These are phyloP conservation scores for Farysia itapuensis DNA, from an alignment of 1,284 basidiomycete genomes.

Conservation along the genomic window DNA sequence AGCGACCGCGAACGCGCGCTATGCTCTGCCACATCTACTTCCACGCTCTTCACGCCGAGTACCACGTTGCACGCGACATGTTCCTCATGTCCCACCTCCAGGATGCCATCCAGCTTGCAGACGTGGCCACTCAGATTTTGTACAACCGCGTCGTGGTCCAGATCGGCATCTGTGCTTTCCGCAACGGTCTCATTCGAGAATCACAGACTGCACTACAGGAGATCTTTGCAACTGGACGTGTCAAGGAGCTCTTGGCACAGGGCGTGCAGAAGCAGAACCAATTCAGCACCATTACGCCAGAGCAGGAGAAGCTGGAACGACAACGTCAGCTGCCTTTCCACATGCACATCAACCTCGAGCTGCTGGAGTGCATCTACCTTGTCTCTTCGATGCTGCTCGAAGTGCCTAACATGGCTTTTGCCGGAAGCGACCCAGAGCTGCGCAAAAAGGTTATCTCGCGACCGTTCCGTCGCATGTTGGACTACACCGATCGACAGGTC, in stretches of 20 bases:
- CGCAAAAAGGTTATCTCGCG: slow-evolving; percentile 80
- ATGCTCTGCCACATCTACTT: slow-evolving; percentile 94
- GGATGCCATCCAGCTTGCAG: slow-evolving; percentile 90
- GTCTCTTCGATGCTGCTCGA: slow-evolving; percentile 98
- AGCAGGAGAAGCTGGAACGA: slow-evolving; percentile 95
- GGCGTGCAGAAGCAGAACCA: slow-evolving; percentile 85
- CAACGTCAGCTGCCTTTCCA: slow-evolving; percentile 97
- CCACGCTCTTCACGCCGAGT: slow-evolving; percentile 93
- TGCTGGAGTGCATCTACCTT: slow-evolving; percentile 94
- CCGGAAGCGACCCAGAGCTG: slow-evolving; percentile 83
- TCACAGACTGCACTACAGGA: slow-evolving; percentile 89
- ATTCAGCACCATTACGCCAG: slow-evolving; percentile 77
- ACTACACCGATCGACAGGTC: slow-evolving; percentile 95
- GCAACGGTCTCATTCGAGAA: slow-evolving; percentile 90
- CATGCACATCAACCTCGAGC: slow-evolving; percentile 98
- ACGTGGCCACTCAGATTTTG: slow-evolving; percentile 94
- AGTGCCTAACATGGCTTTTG: slow-evolving; percentile 90
- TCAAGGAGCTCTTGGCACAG: slow-evolving; percentile 96
- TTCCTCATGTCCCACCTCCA: slow-evolving; percentile 98
- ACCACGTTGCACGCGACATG: slow-evolving; percentile 96
- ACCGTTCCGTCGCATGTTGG: slow-evolving; percentile 89
- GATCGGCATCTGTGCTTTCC: slow-evolving; percentile 94
- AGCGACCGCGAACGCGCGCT: slow-evolving; percentile 84
- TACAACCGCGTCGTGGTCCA: slow-evolving; percentile 98
- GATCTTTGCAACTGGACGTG: slow-evolving; percentile 89